Evolutionary conservation across 495 filamentous ascomycete genomes (phyloP), one percentile per base, ranked within the genome.

Genomic region (Endocarpon pusillum): DNA sequence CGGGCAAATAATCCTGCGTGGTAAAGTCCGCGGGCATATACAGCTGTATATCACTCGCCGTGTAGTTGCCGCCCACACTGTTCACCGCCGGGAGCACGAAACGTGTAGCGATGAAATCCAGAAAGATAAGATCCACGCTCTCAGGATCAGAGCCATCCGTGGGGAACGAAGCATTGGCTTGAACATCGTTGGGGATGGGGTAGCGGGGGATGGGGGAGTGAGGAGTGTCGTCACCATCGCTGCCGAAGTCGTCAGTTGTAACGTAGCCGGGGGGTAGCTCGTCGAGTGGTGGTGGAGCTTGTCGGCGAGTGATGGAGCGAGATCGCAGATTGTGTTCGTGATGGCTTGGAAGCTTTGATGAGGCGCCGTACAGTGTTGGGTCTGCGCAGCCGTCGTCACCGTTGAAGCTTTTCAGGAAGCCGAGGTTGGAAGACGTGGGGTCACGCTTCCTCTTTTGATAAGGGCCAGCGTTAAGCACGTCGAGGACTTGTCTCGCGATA

Each of bases 1-100:
- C 48, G 2, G 61, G 59, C 37, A 68, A 43, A 36, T 66, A 67
- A 27, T 52, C 60, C 36, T 63, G 61, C 18, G 60, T 62, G 5
- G 55, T 61, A 35, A 65, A 64, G 15, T 44, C 46, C 9, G 40
- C 42, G 12, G 47, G 44, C 16, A 69, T 32, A 36, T 67, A 69
- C 25, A 57, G 56, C 20, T 29, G 37, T 18, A 64, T 55, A 42
- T 60, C 49, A 8, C 23, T 31, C 17, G 40, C 35, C 12, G 48
- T 58, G 37, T 61, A 65, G 17, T 48, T 52, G 0, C 38, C 49
- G 4, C 62, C 61, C 9, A 58, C 38, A 17, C 42, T 43, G n/a
- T 45, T 45, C 36, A 66, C 42, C n/a, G 57, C 49, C 10, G 36
- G 44, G 35, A 48, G 38, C 38, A 51, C 32, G 35, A 34, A 33